Percentiles rank a stretch among this genome's conserved stretches.
Evolutionary conservation across 2,329 filamentous ascomycete species (phyloP).

Genomic region (Neonectria coccinea): DNA sequence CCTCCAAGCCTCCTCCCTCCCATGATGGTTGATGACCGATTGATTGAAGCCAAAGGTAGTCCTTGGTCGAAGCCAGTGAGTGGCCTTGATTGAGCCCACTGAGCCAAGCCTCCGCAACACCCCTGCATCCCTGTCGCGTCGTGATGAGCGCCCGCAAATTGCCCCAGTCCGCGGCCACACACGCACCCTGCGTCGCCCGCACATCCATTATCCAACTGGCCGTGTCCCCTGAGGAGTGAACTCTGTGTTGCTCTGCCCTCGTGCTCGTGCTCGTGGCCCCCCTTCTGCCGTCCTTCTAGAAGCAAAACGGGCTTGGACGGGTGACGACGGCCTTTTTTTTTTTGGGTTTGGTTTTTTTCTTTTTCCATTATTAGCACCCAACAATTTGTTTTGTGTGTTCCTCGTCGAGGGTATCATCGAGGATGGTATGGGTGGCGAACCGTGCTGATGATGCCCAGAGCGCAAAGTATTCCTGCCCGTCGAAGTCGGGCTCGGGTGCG

Average conservation of each 20-base stretch:
- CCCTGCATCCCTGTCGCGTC: constrained; percentile 23
- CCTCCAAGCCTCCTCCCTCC: not conserved
- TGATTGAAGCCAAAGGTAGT: constrained; percentile 8
- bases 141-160: constrained; percentile 41
- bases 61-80: constrained; percentile 7
- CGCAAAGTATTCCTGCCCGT: not conserved
- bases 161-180: constrained; percentile 3
- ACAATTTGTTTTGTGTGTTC: not conserved
- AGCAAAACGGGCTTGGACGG: not conserved
- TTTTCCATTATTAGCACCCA: not conserved
- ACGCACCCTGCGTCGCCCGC: constrained; percentile 3
- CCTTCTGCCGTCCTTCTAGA: constrained; percentile 2
- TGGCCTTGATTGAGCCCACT: constrained; percentile 18
- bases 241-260: not conserved
- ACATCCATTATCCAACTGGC: not conserved
- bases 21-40: constrained; percentile 13
- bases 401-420: constrained; percentile 12
- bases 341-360: not conserved
- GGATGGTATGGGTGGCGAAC: constrained; percentile 35
- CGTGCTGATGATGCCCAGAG: constrained; percentile 32
- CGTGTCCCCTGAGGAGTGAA: not conserved
- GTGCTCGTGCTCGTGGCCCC: not conserved
- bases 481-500: not conserved
- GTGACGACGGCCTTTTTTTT: not conserved
- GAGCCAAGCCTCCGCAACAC: constrained; percentile 19